Evolutionary conservation across 306 rosid genomes (phyloP).

Genomic region (Vachellia pachyceras): DNA sequence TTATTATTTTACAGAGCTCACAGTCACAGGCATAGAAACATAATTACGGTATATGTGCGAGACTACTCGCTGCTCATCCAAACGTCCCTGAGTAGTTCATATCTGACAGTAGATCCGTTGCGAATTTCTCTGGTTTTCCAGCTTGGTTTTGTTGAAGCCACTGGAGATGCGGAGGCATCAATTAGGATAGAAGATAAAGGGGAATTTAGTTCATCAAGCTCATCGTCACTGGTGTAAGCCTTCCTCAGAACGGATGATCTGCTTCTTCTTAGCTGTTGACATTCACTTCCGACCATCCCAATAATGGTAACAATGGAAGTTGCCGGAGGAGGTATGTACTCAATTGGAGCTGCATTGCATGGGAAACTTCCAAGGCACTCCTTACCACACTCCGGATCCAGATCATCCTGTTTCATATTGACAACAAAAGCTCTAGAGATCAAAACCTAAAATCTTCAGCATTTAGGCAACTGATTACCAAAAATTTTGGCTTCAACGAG

Average conservation of each 20-base stretch:
- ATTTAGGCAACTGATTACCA: background rate
- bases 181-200: slow-evolving; percentile 73
- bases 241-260: slow-evolving; percentile 80
- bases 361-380: slow-evolving; percentile 67
- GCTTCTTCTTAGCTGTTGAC: slow-evolving; percentile 70
- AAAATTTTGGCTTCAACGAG: background rate
- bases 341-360: slow-evolving; percentile 69
- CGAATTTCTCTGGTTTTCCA: slow-evolving; percentile 51
- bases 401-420: slow-evolving; percentile 56
- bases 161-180: slow-evolving; percentile 45
- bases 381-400: slow-evolving; percentile 45
- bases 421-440: background rate
- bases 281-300: slow-evolving; percentile 63
- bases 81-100: slow-evolving; percentile 81
- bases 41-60: background rate
- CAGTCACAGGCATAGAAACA: background rate
- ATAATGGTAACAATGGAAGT: slow-evolving; percentile 55
- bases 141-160: slow-evolving; percentile 49
- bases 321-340: slow-evolving; percentile 69
- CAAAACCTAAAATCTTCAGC: background rate
- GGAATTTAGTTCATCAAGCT: slow-evolving; percentile 82
- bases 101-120: slow-evolving; percentile 64
- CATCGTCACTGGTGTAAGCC: slow-evolving; percentile 94
- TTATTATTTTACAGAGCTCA: slow-evolving; percentile 19
- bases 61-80: slow-evolving; percentile 80